These are phyloP conservation scores for Chalciporus pseudorubinellus DNA, from an alignment of 768 basidiomycete species.

Conservation along the genomic window DNA sequence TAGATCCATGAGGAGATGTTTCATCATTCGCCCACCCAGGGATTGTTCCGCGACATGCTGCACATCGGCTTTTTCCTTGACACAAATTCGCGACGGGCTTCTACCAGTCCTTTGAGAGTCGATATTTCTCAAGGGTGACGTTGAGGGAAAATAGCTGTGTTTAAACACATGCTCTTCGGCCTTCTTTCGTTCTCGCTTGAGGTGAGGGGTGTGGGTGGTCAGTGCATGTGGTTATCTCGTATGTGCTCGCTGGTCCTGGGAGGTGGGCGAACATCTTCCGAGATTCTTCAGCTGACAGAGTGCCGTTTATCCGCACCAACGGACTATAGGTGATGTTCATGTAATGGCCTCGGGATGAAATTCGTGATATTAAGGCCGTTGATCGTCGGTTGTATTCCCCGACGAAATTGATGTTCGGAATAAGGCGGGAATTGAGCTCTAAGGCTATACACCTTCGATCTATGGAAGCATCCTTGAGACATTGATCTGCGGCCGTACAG, in stretches of 20 bases:
- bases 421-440: background rate
- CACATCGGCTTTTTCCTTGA: conserved; percentile 4
- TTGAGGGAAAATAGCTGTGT: background rate
- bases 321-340: background rate
- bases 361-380: background rate
- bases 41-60: conserved; percentile 1
- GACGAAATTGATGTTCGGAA: background rate
- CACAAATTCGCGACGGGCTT: background rate
- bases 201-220: background rate
- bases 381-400: background rate
- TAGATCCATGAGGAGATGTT: background rate
- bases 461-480: background rate
- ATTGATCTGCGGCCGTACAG: background rate
- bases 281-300: background rate
- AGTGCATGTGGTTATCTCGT: background rate
- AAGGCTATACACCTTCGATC: background rate
- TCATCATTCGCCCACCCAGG: background rate
- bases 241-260: background rate
- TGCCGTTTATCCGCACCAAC: background rate
- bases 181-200: background rate
- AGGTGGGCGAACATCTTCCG: background rate
- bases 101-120: background rate
- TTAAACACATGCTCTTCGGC: background rate
- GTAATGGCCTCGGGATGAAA: background rate
- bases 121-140: background rate